Conservation (phyloP, 345 rosid genomes). For the Punica granatum region DNA sequence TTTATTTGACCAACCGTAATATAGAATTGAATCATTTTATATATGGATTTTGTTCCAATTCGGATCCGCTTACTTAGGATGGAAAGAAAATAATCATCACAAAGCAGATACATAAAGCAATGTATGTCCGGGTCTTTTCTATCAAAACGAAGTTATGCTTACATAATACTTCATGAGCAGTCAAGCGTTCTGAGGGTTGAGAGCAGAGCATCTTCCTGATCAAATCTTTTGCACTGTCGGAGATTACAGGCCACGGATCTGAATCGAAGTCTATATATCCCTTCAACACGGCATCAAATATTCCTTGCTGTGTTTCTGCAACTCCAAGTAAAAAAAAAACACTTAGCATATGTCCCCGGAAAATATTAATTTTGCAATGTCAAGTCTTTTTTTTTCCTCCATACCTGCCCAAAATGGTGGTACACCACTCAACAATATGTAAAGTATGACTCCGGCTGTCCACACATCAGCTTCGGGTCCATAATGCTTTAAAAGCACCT, state of each 20-base stretch:
- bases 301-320: constrained; percentile 95
- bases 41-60: no score
- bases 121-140: neutral
- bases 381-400: neutral
- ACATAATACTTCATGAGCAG: constrained; percentile 97
- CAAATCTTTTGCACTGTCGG: constrained; percentile 84
- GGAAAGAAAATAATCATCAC: no score
- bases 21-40: no score
- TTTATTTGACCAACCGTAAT: no score
- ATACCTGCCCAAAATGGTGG: constrained; percentile 99
- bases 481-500: constrained; percentile 84
- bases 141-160: constrained; percentile 12
- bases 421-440: constrained; percentile 93
- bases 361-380: constrained; percentile 6
- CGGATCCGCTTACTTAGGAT: no score
- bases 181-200: constrained; percentile 65
- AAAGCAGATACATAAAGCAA: neutral
- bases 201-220: constrained; percentile 79
- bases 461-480: constrained; percentile 98
- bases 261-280: constrained; percentile 90
- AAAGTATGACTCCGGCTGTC: constrained; percentile 96
- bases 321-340: constrained; percentile 12
- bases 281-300: constrained; percentile 94
- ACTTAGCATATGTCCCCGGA: neutral
- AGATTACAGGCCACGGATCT: constrained; percentile 94